A percentile compares a stretch with the other conserved stretches of the same genome.
phyloP scores from a whole-genome alignment of 495 filamentous ascomycete species.

The Penicillium verhagenii region DNA sequence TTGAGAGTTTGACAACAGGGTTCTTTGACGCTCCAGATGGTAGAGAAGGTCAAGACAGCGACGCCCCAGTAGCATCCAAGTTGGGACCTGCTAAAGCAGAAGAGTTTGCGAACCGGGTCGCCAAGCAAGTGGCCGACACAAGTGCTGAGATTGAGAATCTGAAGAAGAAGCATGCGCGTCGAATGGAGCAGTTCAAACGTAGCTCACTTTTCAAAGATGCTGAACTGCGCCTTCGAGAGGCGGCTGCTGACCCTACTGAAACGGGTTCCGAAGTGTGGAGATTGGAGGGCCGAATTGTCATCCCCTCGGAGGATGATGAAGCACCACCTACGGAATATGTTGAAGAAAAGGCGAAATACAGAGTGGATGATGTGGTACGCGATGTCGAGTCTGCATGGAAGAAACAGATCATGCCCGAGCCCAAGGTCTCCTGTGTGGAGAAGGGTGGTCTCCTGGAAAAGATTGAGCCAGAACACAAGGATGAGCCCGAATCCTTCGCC shows the following conservation, averaged over 20 bases:
- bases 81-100: slow-evolving; percentile 66
- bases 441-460: slow-evolving; percentile 71
- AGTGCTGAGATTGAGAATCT: slow-evolving; percentile 78
- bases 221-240: slow-evolving; percentile 54
- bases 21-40: slow-evolving; percentile 62
- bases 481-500: slow-evolving; percentile 34
- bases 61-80: slow-evolving; percentile 56
- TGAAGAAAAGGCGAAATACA: slow-evolving; percentile 49
- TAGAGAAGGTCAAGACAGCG: slow-evolving; percentile 33
- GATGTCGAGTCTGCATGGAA: slow-evolving; percentile 56
- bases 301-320: slow-evolving; percentile 51
- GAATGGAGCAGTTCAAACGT: slow-evolving; percentile 70
- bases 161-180: slow-evolving; percentile 71
- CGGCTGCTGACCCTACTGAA: slow-evolving; percentile 49
- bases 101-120: slow-evolving; percentile 73
- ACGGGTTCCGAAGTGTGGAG: slow-evolving; percentile 60
- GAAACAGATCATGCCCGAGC: slow-evolving; percentile 55
- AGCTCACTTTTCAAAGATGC: slow-evolving; percentile 62
- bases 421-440: slow-evolving; percentile 64
- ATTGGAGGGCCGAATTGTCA: slow-evolving; percentile 57
- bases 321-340: slow-evolving; percentile 32
- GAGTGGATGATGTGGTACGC: slow-evolving; percentile 59
- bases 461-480: slow-evolving; percentile 44
- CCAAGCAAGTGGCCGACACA: slow-evolving; percentile 61
- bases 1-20: slow-evolving; percentile 76